Conservation (phyloP, 2,329 filamentous ascomycete species). For the Aspergillus oerlinghausenensis region DNA sequence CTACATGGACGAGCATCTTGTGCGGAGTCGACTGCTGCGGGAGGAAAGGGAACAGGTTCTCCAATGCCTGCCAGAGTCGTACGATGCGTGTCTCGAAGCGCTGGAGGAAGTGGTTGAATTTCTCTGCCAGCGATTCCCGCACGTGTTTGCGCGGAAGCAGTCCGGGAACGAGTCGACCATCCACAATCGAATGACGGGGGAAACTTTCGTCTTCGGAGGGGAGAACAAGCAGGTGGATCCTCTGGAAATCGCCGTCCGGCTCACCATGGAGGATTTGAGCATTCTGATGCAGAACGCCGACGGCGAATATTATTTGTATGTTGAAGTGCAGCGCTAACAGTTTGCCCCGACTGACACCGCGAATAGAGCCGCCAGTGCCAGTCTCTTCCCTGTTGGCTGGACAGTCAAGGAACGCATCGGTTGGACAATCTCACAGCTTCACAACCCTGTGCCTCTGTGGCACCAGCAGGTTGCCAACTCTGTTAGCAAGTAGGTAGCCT, state of each 20-base stretch:
- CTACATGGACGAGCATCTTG: constrained; percentile 42
- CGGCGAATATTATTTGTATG: constrained; percentile 46
- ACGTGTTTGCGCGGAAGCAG: constrained; percentile 36
- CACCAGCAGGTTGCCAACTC: constrained; percentile 42
- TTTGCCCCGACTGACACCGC: neutral
- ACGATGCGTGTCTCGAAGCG: constrained; percentile 45
- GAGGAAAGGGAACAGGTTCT: constrained; percentile 40
- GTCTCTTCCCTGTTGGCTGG: constrained; percentile 52
- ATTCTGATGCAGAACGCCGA: constrained; percentile 45
- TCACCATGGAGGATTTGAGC: constrained; percentile 51
- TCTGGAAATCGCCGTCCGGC: constrained; percentile 47
- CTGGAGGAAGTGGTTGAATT: constrained; percentile 44
- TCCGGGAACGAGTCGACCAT: constrained; percentile 26
- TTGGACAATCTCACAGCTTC: constrained; percentile 45
- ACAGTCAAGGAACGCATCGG: constrained; percentile 47
- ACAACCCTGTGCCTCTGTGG: constrained; percentile 47
- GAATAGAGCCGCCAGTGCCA: constrained; percentile 46
- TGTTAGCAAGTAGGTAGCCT: constrained; percentile 39
- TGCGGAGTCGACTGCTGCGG: constrained; percentile 40
- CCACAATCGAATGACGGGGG: constrained; percentile 42
- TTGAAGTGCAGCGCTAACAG: constrained; percentile 4
- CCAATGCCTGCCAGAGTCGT: constrained; percentile 41
- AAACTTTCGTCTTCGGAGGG: constrained; percentile 39
- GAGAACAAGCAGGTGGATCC: constrained; percentile 36
- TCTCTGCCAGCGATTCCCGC: constrained; percentile 41